Base-by-base conservation (phyloP, 1,284 basidiomycete genomes). In the Boletus subluridellus region DNA sequence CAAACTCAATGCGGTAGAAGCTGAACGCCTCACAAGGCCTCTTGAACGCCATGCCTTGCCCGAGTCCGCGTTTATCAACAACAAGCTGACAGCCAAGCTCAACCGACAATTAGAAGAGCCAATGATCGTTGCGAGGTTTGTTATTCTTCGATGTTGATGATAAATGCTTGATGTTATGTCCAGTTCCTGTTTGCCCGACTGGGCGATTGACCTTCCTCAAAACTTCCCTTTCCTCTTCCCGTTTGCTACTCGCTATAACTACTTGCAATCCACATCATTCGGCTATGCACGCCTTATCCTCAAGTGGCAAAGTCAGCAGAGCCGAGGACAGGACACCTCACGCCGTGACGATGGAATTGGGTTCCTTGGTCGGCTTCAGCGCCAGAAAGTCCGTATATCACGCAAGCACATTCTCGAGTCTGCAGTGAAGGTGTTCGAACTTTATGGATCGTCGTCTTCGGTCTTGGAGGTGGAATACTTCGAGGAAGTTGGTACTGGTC, bases 391-490 rank as follows among this genome's bases (percentile, higher is more conserved):
- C 55, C 86, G 97, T 49, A 98, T 99, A 65, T 95, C 94, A 35
- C 86, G 97, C 58, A 89, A 91, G 65, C 93, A 96, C 67, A 88
- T 99, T 41, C 82, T 99, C 28, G 95, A 98, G 70, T 97, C 94
- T n/a, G 95, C 94, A 1, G 89, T 96, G 70, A 98, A 98, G 75
- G 96, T 98, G 3, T 95, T 99, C 66, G 96, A 99, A 76, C 80
- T 99, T 28, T 99, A 98, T 69, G 96, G 95, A 8, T 92, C 90
- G 1, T 94, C 91, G 12, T 92, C 90, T 7, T 94, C 94, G 1
- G 87, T 98, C 47, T 82, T 99, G 24, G 96, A 99, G 73, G 94
- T 99, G 54, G 95, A 99, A 74, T 99, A 98, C 79, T 98, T 98
- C 72, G 95, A 98, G 70, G 97, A 99, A 79, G 96, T 98, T 52